These are phyloP conservation scores for Polygonum aviculare DNA, from an alignment of 148 eudicot species.

Conservation along the genomic window DNA sequence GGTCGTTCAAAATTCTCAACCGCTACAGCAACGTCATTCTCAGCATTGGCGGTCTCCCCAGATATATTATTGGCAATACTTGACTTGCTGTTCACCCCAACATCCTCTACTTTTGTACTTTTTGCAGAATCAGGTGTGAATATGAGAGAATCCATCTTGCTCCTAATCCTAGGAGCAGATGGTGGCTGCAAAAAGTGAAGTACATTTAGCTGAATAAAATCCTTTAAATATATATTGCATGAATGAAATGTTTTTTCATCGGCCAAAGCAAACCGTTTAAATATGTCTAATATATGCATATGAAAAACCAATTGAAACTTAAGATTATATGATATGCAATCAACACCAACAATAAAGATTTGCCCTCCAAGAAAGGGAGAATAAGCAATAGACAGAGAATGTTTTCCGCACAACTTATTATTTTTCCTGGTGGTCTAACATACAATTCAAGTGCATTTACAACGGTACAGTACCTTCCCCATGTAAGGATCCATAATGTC, in stretches of 20 bases:
- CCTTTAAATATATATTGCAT: not conserved
- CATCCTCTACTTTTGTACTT: conserved; percentile 33
- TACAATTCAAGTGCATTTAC: not conserved
- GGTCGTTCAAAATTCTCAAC: conserved; percentile 87
- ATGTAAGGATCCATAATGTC: conserved; percentile 79
- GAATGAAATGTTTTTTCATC: not conserved
- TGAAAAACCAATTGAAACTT: not conserved
- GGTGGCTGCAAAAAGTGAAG: conserved; percentile 47
- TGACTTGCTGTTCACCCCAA: conserved; percentile 16
- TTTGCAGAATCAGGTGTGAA: conserved; percentile 52
- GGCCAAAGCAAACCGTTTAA: not conserved
- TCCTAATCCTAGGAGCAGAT: conserved; percentile 61
- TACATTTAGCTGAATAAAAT: not conserved
- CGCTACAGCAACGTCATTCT: conserved; percentile 46
- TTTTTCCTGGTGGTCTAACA: not conserved
- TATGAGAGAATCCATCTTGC: conserved; percentile 80
- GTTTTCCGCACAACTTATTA: not conserved
- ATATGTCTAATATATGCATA: not conserved
- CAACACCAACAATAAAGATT: not conserved
- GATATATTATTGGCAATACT: conserved; percentile 16
- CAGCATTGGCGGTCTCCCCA: conserved; percentile 21
- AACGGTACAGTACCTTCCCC: conserved; percentile 55
- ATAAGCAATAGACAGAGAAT: not conserved
- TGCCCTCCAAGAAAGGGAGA: not conserved
- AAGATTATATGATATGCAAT: not conserved